Conservation (phyloP, 192 early-diverging fungal species). For the Coemansia sp. region DNA sequence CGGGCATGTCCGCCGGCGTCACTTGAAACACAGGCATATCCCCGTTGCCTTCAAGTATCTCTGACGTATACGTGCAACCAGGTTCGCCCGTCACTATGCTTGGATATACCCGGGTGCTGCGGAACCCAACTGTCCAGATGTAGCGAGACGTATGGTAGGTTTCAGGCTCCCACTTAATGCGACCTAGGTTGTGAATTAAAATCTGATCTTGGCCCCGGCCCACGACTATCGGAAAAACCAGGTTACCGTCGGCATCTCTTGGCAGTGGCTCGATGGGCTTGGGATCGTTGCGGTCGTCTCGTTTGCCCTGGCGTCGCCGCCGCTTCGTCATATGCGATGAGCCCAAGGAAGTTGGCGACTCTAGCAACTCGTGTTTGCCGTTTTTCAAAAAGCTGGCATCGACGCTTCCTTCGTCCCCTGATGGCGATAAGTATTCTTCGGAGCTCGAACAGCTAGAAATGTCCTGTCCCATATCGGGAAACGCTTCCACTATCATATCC, state of each 20-base stretch:
- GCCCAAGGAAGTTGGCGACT: constrained; percentile 5
- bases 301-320: constrained; percentile 53
- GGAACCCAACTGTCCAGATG: constrained; percentile 68
- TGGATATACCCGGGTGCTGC: constrained; percentile 61
- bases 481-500: constrained; percentile 43
- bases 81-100: constrained; percentile 56
- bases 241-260: constrained; percentile 52
- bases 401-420: constrained; percentile 4
- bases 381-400: constrained; percentile 3
- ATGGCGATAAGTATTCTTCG: constrained; percentile 13
- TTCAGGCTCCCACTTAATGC: constrained; percentile 58
- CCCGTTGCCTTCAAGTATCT: constrained; percentile 64
- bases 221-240: constrained; percentile 59
- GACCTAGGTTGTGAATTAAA: constrained; percentile 59
- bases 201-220: constrained; percentile 63
- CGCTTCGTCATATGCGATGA: constrained; percentile 32
- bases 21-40: constrained; percentile 64
- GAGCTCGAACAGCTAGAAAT: constrained; percentile 41
- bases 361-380: constrained; percentile 14
- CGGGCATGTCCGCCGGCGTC: constrained; percentile 64
- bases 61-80: constrained; percentile 61
- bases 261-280: constrained; percentile 57
- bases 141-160: constrained; percentile 68
- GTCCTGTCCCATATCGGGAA: constrained; percentile 41
- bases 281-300: constrained; percentile 60